Percentiles rank a stretch among this genome's conserved stretches.
phyloP scores from a whole-genome alignment of 2,329 filamentous ascomycete species.

The Volutella citrinella region DNA sequence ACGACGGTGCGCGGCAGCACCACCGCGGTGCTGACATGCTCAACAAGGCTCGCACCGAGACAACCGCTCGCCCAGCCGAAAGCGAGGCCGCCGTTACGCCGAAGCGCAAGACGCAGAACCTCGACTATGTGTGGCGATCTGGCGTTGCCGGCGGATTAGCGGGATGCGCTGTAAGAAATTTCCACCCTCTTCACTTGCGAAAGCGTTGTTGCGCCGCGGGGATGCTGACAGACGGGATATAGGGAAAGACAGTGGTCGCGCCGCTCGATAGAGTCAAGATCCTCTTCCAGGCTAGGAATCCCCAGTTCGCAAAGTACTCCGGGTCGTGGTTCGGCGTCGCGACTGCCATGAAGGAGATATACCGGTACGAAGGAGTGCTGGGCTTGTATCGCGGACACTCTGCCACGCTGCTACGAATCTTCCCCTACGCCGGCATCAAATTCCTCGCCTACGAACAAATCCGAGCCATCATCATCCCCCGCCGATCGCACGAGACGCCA shows the following conservation, averaged over 20 bases:
- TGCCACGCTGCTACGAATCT: slow-evolving; percentile 88
- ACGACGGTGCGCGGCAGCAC: slow-evolving; percentile 29
- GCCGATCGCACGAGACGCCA: slow-evolving; percentile 72
- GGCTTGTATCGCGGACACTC: slow-evolving; percentile 94
- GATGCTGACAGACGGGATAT: slow-evolving; percentile 9
- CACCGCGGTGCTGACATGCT: slow-evolving; percentile 16
- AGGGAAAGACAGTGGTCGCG: slow-evolving; percentile 95
- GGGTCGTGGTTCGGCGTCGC: slow-evolving; percentile 83
- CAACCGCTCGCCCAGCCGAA: slow-evolving; percentile 48
- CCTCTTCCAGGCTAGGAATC: slow-evolving; percentile 93
- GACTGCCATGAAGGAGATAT: slow-evolving; percentile 82
- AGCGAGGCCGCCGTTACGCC: slow-evolving; percentile 42
- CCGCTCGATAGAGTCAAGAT: slow-evolving; percentile 98
- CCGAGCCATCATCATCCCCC: slow-evolving; percentile 71
- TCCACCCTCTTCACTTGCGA: too few relatives aligned
- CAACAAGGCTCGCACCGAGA: slow-evolving; percentile 27
- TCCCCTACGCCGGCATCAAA: slow-evolving; percentile 96
- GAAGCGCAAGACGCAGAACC: slow-evolving; percentile 57
- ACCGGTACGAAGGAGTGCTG: slow-evolving; percentile 65
- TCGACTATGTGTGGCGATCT: slow-evolving; percentile 81
- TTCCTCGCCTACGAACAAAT: slow-evolving; percentile 98
- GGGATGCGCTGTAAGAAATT: slow-evolving; percentile 82
- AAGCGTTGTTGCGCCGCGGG: too few relatives aligned
- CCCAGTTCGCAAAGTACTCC: slow-evolving; percentile 89
- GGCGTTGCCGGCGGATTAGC: slow-evolving; percentile 86